Evolutionary conservation across 2,329 filamentous ascomycete genomes (phyloP).

Genomic region (Xylariaceae sp.): DNA sequence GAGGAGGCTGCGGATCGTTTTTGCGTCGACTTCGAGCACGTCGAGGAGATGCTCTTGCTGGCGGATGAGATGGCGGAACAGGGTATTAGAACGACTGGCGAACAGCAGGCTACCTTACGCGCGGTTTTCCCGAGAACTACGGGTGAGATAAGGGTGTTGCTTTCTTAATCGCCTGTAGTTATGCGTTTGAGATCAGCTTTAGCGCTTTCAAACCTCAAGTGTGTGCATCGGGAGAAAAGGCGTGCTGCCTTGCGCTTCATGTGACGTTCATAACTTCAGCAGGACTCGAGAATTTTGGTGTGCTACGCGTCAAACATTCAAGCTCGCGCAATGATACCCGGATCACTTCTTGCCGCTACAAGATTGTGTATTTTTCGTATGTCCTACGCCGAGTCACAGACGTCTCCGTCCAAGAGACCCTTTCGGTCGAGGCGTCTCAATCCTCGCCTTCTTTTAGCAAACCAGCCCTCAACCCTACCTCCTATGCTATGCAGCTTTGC

Average conservation of each 20-base stretch:
- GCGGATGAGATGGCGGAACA: constrained; percentile 34
- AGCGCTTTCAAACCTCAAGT: too few species aligned
- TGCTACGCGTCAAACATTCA: too few species aligned
- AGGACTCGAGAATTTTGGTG: too few species aligned
- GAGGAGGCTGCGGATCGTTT: constrained; percentile 81
- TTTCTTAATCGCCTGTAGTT: constrained; percentile 37
- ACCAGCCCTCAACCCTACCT: constrained; percentile 35
- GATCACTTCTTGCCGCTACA: too few species aligned
- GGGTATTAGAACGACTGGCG: constrained; percentile 16
- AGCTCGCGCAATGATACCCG: too few species aligned
- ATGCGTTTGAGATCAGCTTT: too few species aligned
- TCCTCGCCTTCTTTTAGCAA: constrained; percentile 41
- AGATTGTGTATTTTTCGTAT: too few species aligned
- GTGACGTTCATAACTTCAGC: too few species aligned
- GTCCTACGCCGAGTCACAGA: too few species aligned
- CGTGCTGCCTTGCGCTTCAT: too few species aligned
- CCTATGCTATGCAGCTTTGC: constrained; percentile 22
- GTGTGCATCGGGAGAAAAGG: too few species aligned
- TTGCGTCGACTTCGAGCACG: constrained; percentile 72
- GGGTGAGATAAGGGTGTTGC: constrained; percentile 55
- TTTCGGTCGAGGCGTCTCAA: constrained; percentile 9
- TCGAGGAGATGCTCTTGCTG: constrained; percentile 46
- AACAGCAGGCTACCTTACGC: constrained; percentile 31
- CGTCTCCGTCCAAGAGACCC: too few species aligned
- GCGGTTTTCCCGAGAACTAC: constrained; percentile 54